Percentiles rank a stretch among this genome's conserved stretches.
Evolutionary conservation across 129 eudicot genomes (phyloP).

Genomic region (Daucus carota): DNA sequence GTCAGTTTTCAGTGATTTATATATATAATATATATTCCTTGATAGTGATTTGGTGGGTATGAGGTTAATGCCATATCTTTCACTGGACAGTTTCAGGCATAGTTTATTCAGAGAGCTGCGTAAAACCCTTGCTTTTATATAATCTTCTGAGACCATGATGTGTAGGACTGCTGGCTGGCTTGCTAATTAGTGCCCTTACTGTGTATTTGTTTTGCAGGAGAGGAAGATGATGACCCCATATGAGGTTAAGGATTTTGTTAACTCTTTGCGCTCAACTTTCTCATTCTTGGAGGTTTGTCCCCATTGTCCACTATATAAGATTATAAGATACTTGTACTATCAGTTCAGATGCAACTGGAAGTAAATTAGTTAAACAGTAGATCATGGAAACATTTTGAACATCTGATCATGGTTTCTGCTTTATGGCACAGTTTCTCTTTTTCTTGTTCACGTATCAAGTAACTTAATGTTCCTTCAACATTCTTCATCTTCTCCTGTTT

Average conservation of each 20-base stretch:
- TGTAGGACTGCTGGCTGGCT: conserved; percentile 11
- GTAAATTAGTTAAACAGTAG: neutral
- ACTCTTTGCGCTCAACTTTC: conserved; percentile 71
- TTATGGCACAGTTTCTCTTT: neutral
- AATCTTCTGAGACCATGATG: conserved; percentile 8
- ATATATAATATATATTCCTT: neutral
- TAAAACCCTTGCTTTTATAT: conserved; percentile 6
- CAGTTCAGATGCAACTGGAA: neutral
- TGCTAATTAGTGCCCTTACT: conserved; percentile 12
- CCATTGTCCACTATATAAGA: conserved; percentile 6
- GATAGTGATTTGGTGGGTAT: neutral
- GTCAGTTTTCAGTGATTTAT: neutral
- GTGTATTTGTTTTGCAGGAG: conserved; percentile 48
- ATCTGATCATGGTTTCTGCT: conserved; percentile 4
- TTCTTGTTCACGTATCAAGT: neutral
- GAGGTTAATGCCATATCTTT: neutral
- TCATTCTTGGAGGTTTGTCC: conserved; percentile 69
- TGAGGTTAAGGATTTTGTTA: conserved; percentile 73
- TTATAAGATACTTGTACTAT: neutral
- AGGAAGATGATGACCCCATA: conserved; percentile 60
- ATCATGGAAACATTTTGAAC: neutral
- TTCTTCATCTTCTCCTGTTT: neutral
- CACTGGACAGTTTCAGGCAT: neutral
- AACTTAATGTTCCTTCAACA: neutral
- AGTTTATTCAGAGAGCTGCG: neutral